phyloP scores from a whole-genome alignment of 495 filamentous ascomycete genomes.

The Bathelium albidoporum region DNA sequence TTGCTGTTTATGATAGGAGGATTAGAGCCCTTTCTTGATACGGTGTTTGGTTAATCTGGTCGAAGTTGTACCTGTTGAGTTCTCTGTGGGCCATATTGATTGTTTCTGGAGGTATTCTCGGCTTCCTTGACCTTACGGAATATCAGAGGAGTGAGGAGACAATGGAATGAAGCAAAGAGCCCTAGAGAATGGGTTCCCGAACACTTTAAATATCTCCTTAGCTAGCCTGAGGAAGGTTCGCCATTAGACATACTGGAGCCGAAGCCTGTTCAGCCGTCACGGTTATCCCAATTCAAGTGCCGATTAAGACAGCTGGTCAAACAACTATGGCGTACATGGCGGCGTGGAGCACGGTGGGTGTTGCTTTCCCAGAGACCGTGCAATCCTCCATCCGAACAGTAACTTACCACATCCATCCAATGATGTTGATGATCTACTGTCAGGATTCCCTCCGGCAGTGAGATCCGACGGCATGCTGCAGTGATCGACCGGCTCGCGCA shows the following conservation, averaged over 20 bases:
- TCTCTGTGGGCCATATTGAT: constrained; percentile 15
- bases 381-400: not conserved
- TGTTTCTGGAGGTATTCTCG: not conserved
- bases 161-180: not conserved
- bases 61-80: constrained; percentile 16
- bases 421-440: not conserved
- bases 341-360: not conserved
- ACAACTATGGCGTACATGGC: not conserved
- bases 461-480: not conserved
- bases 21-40: not conserved
- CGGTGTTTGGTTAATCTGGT: not conserved
- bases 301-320: not conserved
- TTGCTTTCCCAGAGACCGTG: not conserved
- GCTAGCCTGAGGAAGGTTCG: not conserved
- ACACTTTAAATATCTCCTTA: not conserved
- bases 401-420: not conserved
- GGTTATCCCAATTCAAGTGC: not conserved
- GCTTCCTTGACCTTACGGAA: not conserved
- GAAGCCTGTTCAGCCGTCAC: not conserved
- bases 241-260: not conserved
- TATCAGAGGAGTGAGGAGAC: not conserved
- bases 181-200: not conserved
- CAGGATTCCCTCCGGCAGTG: not conserved
- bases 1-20: constrained; percentile 9
- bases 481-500: not conserved